Base-by-base conservation (phyloP, 345 rosid species). In the Acer yangbiense region DNA sequence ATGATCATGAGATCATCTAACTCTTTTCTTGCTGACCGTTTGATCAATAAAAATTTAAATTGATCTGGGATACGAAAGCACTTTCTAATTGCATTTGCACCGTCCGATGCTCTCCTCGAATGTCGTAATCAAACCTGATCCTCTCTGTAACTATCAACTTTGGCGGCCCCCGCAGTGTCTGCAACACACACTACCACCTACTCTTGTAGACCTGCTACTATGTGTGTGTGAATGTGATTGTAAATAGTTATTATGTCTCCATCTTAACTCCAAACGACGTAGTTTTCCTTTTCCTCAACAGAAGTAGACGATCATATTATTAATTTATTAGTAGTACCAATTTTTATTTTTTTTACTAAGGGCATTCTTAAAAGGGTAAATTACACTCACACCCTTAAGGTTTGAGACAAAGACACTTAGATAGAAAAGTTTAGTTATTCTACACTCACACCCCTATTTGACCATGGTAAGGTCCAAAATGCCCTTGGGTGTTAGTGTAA, bases 31-130 rank as follows among this genome's bases (percentile, higher is more conserved):
- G 13, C 10, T 4, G 10, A 43, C 46, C 46, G 46, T 43, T 43
- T 0, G 46, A 43, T 43, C 11, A 8, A 5, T 32, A 21, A 32
- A 48, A 61, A 44, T 21, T 32, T 21, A 4, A 2, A 43, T 11
- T 46, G 72, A 21, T 27, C 44, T 18, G 48, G 23, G n/a, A 3
- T 55, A 2, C 14, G 17, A 57, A 70, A 52, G 66, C 65, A 72
- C 71, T 70, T 65, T 54, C 52, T 20, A 54, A 61, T 10, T 35
- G 50, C 70, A 54, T 68, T 12, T 35, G 50, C 70, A 81, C 83
- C 80, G 83, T 67, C 77, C n/a, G 80, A 81, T 76, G 48, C 46
- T 7, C 65, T 60, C 69, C 77, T 81, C 73, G 83, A 35, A 14
- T 17, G 48, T 73, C 60, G 80, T 77, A 74, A 62, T 81, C 75